Base-by-base conservation (phyloP, 2,329 filamentous ascomycete genomes). In the Fusarium pininemorale region DNA sequence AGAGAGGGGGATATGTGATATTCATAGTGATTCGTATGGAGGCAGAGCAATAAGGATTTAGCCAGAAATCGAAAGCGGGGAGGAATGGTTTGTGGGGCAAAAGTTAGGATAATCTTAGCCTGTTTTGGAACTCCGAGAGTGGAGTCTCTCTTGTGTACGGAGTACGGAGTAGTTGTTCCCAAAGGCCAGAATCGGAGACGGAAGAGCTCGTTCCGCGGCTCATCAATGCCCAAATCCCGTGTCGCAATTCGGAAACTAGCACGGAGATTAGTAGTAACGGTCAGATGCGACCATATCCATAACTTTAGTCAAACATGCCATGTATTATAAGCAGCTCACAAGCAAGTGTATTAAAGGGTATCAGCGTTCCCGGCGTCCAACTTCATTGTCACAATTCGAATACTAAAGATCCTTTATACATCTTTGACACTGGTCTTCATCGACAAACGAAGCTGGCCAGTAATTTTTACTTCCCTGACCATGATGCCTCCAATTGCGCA, bases 331-430 rank as follows among this genome's bases (percentile, higher is more conserved):
- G 22, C 16, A 35, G 57, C 10, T 24, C 13, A 11, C 3, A 12
- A 26, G 5, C 7, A 53, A 35, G 13, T 13, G 2, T 9, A 37
- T 20, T 8, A 37, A 5, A 37, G 37, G 5, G 3, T 5, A 37
- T 20, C n/a, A 20, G 4, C 3, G 2, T 8, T 20, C 48, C 30
- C 9, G 7, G 6, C 16, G 3, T 37, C 30, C 3, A 26, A 24
- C 0, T 7, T 24, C 22, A 6, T 6, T 6, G 6, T 20, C 12
- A 2, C n/a, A 6, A 24, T 20, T 37, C 5, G 6, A 6, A 35
- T 6, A 15, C 16, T 2, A 7, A 18, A 35, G n/a, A 11, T 20
- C 8, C 24, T 24, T 26, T 15, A 8, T 15, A 20, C 12, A 24
- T 12, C 12, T 6, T 20, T 15, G 2, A 4, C n/a, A 37, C n/a